Base-by-base conservation (phyloP, 345 rosid species). In the Eucalyptus marginata region DNA sequence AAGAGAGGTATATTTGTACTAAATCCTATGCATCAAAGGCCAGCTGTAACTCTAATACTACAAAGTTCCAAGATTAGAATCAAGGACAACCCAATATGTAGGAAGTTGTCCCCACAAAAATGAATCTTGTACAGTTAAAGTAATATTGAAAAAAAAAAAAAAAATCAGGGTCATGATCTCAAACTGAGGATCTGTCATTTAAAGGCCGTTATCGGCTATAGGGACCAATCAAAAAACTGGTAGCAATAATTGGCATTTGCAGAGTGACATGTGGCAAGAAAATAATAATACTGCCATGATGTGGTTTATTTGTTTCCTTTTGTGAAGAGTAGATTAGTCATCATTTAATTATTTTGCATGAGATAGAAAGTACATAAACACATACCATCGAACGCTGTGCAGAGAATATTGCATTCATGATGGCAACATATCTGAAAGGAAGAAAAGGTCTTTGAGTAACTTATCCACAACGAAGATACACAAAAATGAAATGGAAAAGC, bases 391-490 rank as follows among this genome's bases (percentile, higher is more conserved):
- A 95, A 50, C 95, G 97, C 86, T 97, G 99, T 16, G 99, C 98
- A 88, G 99, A 97, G 94, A 96, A 97, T 92, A 97, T 97, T 50
- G 99, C 91, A 89, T 97, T 97, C 99, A 97, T 97, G 91, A 97
- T 94, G 86, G 99, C 96, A 89, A 97, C 99, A 91, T 96, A 97
- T 94, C 99, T 96, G 96, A 89, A 91, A 93, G 36, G 50, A 89
- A 89, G 27, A 90, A 87, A 86, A 86, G 6, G 47, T 62, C 86
- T 86, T 47, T 87, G 58, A 47, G 80, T 87, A 86, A 90, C 91
- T 85, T 40, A 50, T 22, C 76, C 86, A 87, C 87, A 89, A 86
- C 87, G 88, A 86, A 86, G 31, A 24, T 84, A 33, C 49, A 86
- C 56, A 49, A 86, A 59, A 24, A 80, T 33, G 68, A 59, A 64